Evolutionary conservation across 306 rosid species (phyloP).

Genomic region (Senna siamea): DNA sequence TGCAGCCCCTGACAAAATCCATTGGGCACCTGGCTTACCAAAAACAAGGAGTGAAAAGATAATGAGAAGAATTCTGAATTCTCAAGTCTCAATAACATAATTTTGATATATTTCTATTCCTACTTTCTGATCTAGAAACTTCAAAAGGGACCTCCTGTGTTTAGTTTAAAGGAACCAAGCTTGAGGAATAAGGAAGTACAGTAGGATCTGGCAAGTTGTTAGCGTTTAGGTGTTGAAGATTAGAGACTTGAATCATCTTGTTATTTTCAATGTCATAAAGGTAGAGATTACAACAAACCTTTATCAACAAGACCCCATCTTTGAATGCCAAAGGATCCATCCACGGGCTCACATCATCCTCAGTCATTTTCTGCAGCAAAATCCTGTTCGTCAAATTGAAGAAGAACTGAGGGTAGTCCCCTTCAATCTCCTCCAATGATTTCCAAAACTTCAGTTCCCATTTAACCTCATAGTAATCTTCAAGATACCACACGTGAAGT

Average conservation of each 20-base stretch:
- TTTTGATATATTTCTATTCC: neutral
- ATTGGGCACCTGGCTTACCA: conserved; percentile 99
- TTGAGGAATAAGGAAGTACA: conserved; percentile 55
- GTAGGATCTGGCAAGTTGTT: conserved; percentile 42
- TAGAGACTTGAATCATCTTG: conserved; percentile 43
- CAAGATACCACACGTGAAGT: conserved; percentile 62
- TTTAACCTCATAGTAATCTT: conserved; percentile 55
- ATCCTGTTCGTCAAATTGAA: conserved; percentile 45
- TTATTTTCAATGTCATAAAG: conserved; percentile 43
- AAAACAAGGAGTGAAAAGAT: conserved; percentile 99
- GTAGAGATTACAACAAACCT: conserved; percentile 46
- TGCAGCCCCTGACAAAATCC: conserved; percentile 97
- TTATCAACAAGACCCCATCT: conserved; percentile 56
- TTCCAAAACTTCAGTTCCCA: conserved; percentile 52
- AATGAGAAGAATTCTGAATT: conserved; percentile 92
- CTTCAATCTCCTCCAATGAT: conserved; percentile 52
- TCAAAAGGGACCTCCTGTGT: conserved; percentile 1
- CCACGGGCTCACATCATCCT: conserved; percentile 42
- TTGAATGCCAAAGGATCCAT: conserved; percentile 60
- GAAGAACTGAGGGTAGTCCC: conserved; percentile 44
- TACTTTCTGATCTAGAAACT: neutral
- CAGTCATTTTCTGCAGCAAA: neutral
- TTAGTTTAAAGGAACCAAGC: conserved; percentile 50
- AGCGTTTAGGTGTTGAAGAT: conserved; percentile 42
- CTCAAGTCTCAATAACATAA: neutral